Evolutionary conservation across 164 flowering plant genomes (phyloP).

Genomic region (Piper betle): DNA sequence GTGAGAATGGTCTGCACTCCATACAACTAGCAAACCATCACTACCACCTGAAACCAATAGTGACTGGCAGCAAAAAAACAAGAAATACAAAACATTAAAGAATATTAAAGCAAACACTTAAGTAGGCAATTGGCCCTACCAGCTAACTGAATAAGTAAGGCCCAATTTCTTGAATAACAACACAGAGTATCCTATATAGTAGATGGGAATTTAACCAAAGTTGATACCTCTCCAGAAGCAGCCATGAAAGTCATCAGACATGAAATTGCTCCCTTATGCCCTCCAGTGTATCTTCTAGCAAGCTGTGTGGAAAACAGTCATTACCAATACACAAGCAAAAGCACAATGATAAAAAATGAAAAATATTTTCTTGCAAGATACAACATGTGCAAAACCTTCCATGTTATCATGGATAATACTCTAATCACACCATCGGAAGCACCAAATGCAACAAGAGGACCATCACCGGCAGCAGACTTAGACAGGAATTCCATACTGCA

Average conservation of each 20-base stretch:
- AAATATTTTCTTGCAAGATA: conserved; percentile 3
- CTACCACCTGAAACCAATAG: conserved; percentile 90
- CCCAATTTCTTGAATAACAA: background rate
- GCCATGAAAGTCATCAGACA: conserved; percentile 97
- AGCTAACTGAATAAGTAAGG: background rate
- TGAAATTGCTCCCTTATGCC: conserved; percentile 88
- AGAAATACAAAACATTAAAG: background rate
- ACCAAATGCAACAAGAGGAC: conserved; percentile 97
- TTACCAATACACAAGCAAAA: background rate
- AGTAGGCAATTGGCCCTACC: background rate
- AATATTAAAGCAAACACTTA: background rate
- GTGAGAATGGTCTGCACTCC: conserved; percentile 96
- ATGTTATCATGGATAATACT: conserved; percentile 97
- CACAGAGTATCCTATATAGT: background rate
- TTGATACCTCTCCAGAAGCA: conserved; percentile 83
- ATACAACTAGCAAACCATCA: conserved; percentile 88
- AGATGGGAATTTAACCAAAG: background rate
- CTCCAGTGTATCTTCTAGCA: conserved; percentile 92
- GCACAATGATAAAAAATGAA: conserved; percentile 1
- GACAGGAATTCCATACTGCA: conserved; percentile 94
- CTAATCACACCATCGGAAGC: conserved; percentile 95
- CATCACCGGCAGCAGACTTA: conserved; percentile 74
- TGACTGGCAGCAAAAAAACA: conserved; percentile 34
- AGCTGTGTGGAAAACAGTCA: conserved; percentile 39
- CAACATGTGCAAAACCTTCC: conserved; percentile 62